Evolutionary conservation across 257 asterid species (phyloP).

Genomic region (Fraxinus quadrangulata): DNA sequence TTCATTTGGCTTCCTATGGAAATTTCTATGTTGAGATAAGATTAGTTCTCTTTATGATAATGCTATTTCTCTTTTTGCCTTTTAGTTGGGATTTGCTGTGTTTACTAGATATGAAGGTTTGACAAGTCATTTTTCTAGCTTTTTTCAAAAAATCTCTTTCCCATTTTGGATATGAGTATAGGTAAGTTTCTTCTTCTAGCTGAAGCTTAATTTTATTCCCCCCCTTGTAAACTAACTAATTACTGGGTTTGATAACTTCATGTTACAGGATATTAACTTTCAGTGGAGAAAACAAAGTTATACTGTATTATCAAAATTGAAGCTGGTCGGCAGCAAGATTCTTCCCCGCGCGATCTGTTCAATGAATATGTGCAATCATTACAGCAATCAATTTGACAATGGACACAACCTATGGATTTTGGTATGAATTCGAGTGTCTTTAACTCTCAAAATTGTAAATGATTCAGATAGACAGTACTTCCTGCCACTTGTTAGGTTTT

Average conservation of each 20-base stretch:
- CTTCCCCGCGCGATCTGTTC: neutral
- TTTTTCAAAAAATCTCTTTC: neutral
- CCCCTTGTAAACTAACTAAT: neutral
- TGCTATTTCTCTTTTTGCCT: neutral
- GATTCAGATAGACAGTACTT: too few relatives aligned
- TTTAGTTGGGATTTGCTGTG: neutral
- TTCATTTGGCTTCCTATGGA: neutral
- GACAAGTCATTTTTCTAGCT: neutral
- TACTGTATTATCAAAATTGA: neutral
- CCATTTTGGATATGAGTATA: neutral
- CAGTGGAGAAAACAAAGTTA: neutral
- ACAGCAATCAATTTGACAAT: neutral
- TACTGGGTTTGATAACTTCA: neutral
- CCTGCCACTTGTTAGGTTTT: too few relatives aligned
- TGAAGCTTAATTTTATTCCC: neutral
- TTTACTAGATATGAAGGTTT: neutral
- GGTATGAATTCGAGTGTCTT: neutral
- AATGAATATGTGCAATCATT: neutral
- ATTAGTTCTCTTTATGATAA: neutral
- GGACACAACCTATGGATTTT: neutral
- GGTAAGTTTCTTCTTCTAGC: neutral
- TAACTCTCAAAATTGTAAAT: too few relatives aligned
- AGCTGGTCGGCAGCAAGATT: neutral
- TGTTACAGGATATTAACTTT: neutral
- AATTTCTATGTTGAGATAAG: constrained; percentile 18